These are phyloP conservation scores for Chlamydomonas sp. DNA, from an alignment of 139 green algal genomes.

Conservation along the genomic window DNA sequence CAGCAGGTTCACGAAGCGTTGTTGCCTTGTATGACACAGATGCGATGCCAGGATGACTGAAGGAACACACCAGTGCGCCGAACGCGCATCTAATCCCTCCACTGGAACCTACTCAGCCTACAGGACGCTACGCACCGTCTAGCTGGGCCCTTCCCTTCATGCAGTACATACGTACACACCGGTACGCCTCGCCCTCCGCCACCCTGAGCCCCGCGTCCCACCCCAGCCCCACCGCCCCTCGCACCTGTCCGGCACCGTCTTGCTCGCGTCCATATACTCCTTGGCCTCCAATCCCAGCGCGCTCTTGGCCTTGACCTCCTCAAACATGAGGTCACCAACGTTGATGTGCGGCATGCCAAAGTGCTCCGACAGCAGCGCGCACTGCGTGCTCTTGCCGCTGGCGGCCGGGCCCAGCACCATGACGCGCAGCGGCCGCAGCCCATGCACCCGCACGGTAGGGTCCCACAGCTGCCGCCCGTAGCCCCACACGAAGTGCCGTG, in stretches of 20 bases:
- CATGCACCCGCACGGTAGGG: slow-evolving; percentile 55
- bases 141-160: too few species aligned
- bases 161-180: too few species aligned
- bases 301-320: slow-evolving; percentile 62
- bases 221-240: not conserved
- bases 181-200: too few species aligned
- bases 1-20: too few species aligned
- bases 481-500: slow-evolving; percentile 75
- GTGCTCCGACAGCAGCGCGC: slow-evolving; percentile 49
- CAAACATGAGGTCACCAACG: slow-evolving; percentile 69
- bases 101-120: too few species aligned
- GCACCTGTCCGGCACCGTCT: slow-evolving; percentile 72
- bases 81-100: too few species aligned
- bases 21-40: too few species aligned
- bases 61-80: too few species aligned
- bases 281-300: slow-evolving; percentile 71
- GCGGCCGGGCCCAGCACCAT: slow-evolving; percentile 76
- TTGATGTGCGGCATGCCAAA: slow-evolving; percentile 67
- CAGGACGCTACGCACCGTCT: too few species aligned
- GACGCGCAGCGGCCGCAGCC: slow-evolving; percentile 63
- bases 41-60: too few species aligned
- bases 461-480: slow-evolving; percentile 81
- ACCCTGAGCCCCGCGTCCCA: not conserved
- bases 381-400: slow-evolving; percentile 74
- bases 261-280: slow-evolving; percentile 72